Base-by-base conservation (phyloP, 2,329 filamentous ascomycete species). In the Cyclaneusma minus region DNA sequence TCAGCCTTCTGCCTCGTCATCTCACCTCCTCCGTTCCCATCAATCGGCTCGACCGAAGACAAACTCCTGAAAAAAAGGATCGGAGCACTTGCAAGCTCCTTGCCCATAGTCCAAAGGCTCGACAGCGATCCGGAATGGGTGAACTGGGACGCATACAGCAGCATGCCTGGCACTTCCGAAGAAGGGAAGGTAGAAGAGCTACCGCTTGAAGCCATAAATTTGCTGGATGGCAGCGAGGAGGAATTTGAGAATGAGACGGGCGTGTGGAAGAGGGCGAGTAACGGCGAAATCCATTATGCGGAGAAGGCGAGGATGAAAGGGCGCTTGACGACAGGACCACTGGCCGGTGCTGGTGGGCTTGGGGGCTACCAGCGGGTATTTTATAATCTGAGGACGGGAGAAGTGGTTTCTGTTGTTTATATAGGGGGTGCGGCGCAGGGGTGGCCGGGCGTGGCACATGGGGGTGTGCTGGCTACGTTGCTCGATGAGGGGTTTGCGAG, bases 391-490 rank as follows among this genome's bases (percentile, higher is more conserved):
- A 47, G 48, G 16, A 66, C 69, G 5, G 60, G 68, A 36, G 65
- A 69, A 39, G 47, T 70, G 17, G 52, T 74, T 7, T 64, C 60
- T 25, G 58, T 84, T n/a, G 55, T 84, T 4, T 78, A 62, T 56
- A 61, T 84, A 28, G 80, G 79, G 5, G 48, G 56, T n/a, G 65
- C 58, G 1, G 44, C 76, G 12, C 56, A 62, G 24, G 78, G 80
- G 4, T 85, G 76, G 74, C 78, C 78, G 2, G 63, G 65, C 8
- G 58, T 79, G 21, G 68, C 71, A 27, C 79, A 87, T 51, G 79
- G 79, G 29, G 79, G 79, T 9, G 58, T 63, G 5, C 58, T 79
- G 25, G 74, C 72, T 6, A 82, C 72, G 1, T 48, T 80, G 3
- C 50, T 84, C 19, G 68, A 80, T 45, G 79, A 84, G 54, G 65